Conservation (phyloP, 345 rosid species). For the Eucalyptus cloeziana region DNA sequence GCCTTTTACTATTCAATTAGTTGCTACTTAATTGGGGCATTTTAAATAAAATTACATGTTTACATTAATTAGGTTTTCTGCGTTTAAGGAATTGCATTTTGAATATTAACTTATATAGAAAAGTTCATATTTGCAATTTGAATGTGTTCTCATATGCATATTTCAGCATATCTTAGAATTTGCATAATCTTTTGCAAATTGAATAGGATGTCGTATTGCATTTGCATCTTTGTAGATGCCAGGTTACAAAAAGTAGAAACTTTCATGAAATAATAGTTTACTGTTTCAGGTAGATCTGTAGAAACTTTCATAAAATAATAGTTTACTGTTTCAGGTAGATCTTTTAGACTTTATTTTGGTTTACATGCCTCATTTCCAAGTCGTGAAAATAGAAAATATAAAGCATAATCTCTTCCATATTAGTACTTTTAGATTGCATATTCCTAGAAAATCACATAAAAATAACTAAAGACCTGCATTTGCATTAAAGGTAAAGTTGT, state of each 20-base stretch:
- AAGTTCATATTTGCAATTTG: background rate
- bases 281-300: background rate
- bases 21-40: background rate
- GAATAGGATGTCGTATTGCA: background rate
- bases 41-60: background rate
- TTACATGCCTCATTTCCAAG: background rate
- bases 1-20: background rate
- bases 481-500: background rate
- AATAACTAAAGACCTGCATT: background rate
- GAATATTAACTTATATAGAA: background rate
- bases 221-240: background rate
- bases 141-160: background rate
- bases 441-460: background rate
- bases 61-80: background rate
- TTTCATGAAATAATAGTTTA: background rate
- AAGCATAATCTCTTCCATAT: background rate
- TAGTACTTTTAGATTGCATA: background rate
- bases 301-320: background rate
- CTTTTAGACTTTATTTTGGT: background rate
- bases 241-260: background rate
- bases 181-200: background rate
- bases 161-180: background rate
- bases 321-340: background rate
- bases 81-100: background rate
- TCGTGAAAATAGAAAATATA: background rate